A percentile compares a stretch with the other conserved stretches of the same genome.
Conservation (phyloP, 2,329 filamentous ascomycete species). For the Rhinocladiella mackenziei region DNA sequence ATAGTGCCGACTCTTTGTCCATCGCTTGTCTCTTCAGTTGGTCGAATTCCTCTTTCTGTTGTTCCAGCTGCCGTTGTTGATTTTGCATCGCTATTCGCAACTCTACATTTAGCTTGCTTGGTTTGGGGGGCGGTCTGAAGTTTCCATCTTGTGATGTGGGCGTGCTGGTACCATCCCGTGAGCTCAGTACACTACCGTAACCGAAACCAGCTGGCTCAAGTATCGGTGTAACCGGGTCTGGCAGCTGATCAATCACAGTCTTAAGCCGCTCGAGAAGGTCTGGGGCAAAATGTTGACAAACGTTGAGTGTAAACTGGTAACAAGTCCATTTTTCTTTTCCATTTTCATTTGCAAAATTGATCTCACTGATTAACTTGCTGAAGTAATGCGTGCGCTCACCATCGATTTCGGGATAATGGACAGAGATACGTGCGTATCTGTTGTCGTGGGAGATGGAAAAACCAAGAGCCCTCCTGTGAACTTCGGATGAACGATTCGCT, state of each 20-base stretch:
- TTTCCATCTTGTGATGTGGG: slow-evolving; percentile 4
- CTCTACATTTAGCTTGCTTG: too few species aligned
- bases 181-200: slow-evolving; percentile 11
- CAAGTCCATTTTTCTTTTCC: slow-evolving; percentile 37
- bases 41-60: too few species aligned
- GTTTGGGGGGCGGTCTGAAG: too few species aligned
- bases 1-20: too few species aligned
- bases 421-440: slow-evolving; percentile 11
- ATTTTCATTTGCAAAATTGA: slow-evolving; percentile 33
- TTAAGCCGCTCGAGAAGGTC: slow-evolving; percentile 9
- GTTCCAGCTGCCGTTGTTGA: too few species aligned
- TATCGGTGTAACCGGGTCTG: slow-evolving; percentile 3
- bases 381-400: slow-evolving; percentile 9
- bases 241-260: slow-evolving; percentile 9
- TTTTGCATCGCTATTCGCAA: too few species aligned
- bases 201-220: slow-evolving; percentile 7
- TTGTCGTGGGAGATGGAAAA: slow-evolving; percentile 23
- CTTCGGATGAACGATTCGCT: slow-evolving; percentile 4
- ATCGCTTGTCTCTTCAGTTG: too few species aligned
- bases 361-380: slow-evolving; percentile 34
- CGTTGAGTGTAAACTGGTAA: slow-evolving; percentile 37
- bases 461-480: slow-evolving; percentile 11
- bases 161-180: slow-evolving; percentile 15
- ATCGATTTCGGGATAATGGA: slow-evolving; percentile 16
- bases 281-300: slow-evolving; percentile 33